Conservation (phyloP, 1,284 basidiomycete species). For the Afroboletus lepidellus region DNA sequence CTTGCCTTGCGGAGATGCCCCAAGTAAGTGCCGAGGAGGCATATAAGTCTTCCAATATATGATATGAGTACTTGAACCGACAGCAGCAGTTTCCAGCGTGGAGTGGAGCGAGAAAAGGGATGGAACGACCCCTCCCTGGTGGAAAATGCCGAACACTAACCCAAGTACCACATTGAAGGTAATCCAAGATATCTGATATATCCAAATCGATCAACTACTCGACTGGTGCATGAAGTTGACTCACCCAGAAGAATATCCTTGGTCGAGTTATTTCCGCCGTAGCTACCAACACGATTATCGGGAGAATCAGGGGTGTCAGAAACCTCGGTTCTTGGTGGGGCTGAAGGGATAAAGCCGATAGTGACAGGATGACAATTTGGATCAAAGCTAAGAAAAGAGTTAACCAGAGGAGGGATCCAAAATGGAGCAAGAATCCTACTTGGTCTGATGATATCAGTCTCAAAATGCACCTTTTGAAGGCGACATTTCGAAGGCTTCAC, state of each 20-base stretch:
- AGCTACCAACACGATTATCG: conserved; percentile 32
- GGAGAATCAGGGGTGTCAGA: conserved; percentile 37
- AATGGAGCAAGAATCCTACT: conserved; percentile 16
- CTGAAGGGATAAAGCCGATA: conserved; percentile 35
- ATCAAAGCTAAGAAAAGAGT: conserved; percentile 29
- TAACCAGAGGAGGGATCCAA: background rate
- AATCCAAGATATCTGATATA: conserved; percentile 31
- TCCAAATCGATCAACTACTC: background rate
- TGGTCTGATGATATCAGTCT: conserved; percentile 17
- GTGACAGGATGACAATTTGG: conserved; percentile 31
- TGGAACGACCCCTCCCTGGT: conserved; percentile 42
- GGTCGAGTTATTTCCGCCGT: conserved; percentile 29
- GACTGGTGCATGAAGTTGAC: conserved; percentile 3
- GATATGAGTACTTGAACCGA: conserved; percentile 19
- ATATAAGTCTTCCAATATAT: conserved; percentile 45
- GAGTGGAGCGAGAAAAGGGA: conserved; percentile 38
- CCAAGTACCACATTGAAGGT: conserved; percentile 32
- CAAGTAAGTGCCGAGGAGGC: conserved; percentile 39
- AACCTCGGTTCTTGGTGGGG: conserved; percentile 46
- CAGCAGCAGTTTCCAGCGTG: conserved; percentile 7
- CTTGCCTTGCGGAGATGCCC: conserved; percentile 27
- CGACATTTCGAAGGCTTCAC: background rate
- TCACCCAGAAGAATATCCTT: conserved; percentile 37
- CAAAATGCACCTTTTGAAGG: conserved; percentile 9
- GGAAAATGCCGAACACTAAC: conserved; percentile 38